A percentile compares a stretch with the other conserved stretches of the same genome.
These are phyloP conservation scores for Aschersonia sp. DNA, from an alignment of 2,329 filamentous ascomycete species.

Conservation along the genomic window DNA sequence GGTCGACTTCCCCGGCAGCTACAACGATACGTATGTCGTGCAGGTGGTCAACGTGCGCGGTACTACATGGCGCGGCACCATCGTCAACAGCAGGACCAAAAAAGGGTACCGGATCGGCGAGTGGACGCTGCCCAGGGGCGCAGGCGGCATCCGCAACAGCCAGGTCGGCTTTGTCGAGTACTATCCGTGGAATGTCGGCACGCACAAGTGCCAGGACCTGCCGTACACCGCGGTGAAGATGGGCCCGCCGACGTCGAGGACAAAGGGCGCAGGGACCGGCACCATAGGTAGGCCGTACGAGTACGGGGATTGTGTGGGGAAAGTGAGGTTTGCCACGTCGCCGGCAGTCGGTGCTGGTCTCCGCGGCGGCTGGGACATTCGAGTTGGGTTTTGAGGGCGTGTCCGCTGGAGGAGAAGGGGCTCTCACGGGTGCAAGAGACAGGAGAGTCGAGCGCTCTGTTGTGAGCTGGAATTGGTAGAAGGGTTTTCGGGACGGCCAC, in stretches of 20 bases:
- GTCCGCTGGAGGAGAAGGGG: too few relatives aligned
- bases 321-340: too few relatives aligned
- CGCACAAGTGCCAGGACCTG: slow-evolving; percentile 6
- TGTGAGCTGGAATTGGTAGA: too few relatives aligned
- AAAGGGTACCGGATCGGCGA: slow-evolving; percentile 6
- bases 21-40: slow-evolving; percentile 8
- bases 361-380: too few relatives aligned
- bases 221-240: slow-evolving; percentile 7
- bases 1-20: slow-evolving; percentile 6
- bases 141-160: slow-evolving; percentile 5
- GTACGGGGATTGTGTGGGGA: slow-evolving; percentile 3
- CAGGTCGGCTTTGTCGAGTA: slow-evolving; percentile 11
- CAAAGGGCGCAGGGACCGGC: slow-evolving; percentile 4
- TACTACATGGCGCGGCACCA: slow-evolving; percentile 10
- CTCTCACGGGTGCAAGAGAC: too few relatives aligned
- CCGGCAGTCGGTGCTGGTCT: too few relatives aligned
- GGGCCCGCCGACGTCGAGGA: slow-evolving; percentile 5
- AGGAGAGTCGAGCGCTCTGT: too few relatives aligned
- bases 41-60: slow-evolving; percentile 5
- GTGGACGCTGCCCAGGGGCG: slow-evolving; percentile 7
- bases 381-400: too few relatives aligned
- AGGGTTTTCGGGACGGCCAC: too few relatives aligned
- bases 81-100: slow-evolving; percentile 6
- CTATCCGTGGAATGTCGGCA: slow-evolving; percentile 7
- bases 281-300: slow-evolving; percentile 6